Conservation (phyloP, 169 alveolate genomes). For the Plasmodium adleri region DNA sequence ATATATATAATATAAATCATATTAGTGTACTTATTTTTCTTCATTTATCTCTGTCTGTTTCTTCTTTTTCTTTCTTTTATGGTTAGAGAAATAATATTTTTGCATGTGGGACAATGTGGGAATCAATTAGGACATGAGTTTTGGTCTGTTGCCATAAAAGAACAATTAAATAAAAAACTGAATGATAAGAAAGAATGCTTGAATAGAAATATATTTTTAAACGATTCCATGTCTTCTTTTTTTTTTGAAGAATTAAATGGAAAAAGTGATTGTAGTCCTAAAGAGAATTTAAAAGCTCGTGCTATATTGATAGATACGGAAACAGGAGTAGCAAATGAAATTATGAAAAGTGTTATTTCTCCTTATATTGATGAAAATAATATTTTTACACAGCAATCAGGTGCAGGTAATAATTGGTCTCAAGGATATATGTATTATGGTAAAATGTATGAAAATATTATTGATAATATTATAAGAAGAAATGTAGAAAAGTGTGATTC, state of each 20-base stretch:
- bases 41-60: neutral
- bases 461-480: constrained; percentile 90
- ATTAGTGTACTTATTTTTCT: neutral
- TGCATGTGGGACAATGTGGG: constrained; percentile 96
- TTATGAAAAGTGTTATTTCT: constrained; percentile 92
- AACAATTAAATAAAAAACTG: constrained; percentile 85
- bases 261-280: constrained; percentile 80
- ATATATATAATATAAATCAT: constrained; percentile 11
- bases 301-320: constrained; percentile 98
- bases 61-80: constrained; percentile 49
- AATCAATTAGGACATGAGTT: constrained; percentile 93
- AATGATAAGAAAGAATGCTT: constrained; percentile 71
- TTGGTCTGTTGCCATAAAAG: constrained; percentile 93
- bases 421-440: constrained; percentile 93
- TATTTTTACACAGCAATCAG: constrained; percentile 95
- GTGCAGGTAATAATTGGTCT: constrained; percentile 99
- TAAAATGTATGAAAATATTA: constrained; percentile 88
- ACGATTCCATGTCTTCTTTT: constrained; percentile 81
- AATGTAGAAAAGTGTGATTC: constrained; percentile 95
- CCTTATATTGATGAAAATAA: constrained; percentile 92
- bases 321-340: constrained; percentile 95
- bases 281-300: constrained; percentile 88
- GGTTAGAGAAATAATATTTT: constrained; percentile 94
- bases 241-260: constrained; percentile 82
- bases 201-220: constrained; percentile 52